Evolutionary conservation across 345 rosid species (phyloP), one percentile per base, ranked within the genome.

Genomic region (Theobroma cacao): DNA sequence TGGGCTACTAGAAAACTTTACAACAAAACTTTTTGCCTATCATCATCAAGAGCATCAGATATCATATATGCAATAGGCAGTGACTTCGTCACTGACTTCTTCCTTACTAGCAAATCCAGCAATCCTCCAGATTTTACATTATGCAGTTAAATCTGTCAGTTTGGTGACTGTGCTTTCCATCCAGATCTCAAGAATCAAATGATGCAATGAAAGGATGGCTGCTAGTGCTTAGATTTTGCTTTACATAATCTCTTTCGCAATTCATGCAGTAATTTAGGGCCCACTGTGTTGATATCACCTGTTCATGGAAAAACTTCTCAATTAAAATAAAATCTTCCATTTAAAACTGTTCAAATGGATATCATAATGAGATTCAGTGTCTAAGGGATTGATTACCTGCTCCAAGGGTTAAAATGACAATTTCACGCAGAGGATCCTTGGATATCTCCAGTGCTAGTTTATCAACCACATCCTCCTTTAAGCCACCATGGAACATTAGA

Each of bases 381-480:
- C 9, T 11, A 2, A 45, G 41, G 8, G 9, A 69, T 40, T 0
- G 24, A 45, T 70, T 78, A 71, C 82, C 82, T 71, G 74, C 80
- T 70, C 80, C 85, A 15, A 82, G 76, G 14, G 85, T 80, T 68
- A 75, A 61, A 28, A 80, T 5, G 12, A 75, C 80, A 41, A 67
- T 80, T 33, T 78, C 60, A 14, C 63, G 47, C 56, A 47, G 58
- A 33, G 85, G 80, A 12, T 80, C 78, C 38, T 61, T 47, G 7
- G 65, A 59, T 78, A 82, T 76, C 66, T 78, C 65, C 36, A 43
- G 10, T 50, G 61, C 77, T 58, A 82, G 60, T 66, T 69, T 80
- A 26, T 80, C 79, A 22, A 85, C 67, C 53, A 82, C 84, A 0
- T 60, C 70, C 20, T 17, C 82, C 88, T 82, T 78, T 30, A 58